Percentiles rank a stretch among this genome's conserved stretches.
Conservation (phyloP, 1,139 yeast genomes). For the Lodderomyces metapsilosis region DNA sequence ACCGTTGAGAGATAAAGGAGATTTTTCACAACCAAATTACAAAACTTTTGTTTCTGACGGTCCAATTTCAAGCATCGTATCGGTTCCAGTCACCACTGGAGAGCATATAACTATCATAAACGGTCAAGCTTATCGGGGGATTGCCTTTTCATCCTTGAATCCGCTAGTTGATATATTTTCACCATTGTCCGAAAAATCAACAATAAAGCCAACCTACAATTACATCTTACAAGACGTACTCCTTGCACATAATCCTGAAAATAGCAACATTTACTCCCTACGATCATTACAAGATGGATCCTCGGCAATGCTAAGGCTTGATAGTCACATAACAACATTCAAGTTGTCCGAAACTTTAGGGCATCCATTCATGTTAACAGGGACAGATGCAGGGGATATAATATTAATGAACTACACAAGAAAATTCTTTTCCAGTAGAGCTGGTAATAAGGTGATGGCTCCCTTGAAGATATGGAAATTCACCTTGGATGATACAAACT, state of each 20-base stretch:
- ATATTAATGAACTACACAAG: constrained; percentile 35
- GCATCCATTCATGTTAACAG: constrained; percentile 64
- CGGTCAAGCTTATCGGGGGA: constrained; percentile 47
- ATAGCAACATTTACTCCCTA: constrained; percentile 27
- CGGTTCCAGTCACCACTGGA: constrained; percentile 37
- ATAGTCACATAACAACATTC: constrained; percentile 28
- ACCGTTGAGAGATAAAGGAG: constrained; percentile 15
- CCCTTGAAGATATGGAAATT: constrained; percentile 41
- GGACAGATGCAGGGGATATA: constrained; percentile 62
- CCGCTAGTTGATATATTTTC: constrained; percentile 30
- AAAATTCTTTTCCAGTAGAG: constrained; percentile 34
- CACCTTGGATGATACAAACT: constrained; percentile 7
- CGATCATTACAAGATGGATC: constrained; percentile 39
- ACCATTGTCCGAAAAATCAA: constrained; percentile 21
- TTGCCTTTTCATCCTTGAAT: constrained; percentile 43
- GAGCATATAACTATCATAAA: constrained; percentile 38
- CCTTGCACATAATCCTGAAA: constrained; percentile 28
- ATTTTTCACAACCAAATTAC: constrained; percentile 43
- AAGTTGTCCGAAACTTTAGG: constrained; percentile 33
- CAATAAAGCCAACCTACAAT: constrained; percentile 29
- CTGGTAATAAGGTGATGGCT: constrained; percentile 27
- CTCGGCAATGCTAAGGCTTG: constrained; percentile 28
- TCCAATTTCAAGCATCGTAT: constrained; percentile 33
- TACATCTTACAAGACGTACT: constrained; percentile 24
- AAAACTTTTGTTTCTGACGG: constrained; percentile 48